Percentiles rank a stretch among this genome's conserved stretches.
Evolutionary conservation across 129 eudicot species (phyloP).

Genomic region (Flaveria brownii): DNA sequence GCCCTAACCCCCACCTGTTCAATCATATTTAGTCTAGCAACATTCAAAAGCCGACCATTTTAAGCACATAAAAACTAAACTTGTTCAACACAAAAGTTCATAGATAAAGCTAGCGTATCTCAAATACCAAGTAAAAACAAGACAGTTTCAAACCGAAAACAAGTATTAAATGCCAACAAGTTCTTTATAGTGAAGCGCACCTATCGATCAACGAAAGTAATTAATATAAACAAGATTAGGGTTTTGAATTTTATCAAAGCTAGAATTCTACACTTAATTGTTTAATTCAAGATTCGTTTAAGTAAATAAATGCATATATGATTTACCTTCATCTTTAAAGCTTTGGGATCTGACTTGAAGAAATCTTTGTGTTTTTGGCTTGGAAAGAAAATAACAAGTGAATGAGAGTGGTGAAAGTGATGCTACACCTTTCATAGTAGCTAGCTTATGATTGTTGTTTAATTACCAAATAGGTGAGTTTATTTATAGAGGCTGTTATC

Average conservation of each 20-base stretch:
- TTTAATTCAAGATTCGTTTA: neutral
- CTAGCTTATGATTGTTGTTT: neutral
- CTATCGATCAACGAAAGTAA: neutral
- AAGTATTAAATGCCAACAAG: neutral
- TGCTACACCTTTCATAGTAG: slow-evolving; percentile 2
- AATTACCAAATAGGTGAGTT: slow-evolving; percentile 1
- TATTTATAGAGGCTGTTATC: slow-evolving; percentile 28
- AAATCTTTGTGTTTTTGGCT: slow-evolving; percentile 32
- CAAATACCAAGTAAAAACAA: neutral
- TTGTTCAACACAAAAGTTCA: neutral
- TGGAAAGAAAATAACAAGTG: slow-evolving; percentile 20
- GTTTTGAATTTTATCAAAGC: neutral
- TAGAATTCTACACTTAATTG: neutral
- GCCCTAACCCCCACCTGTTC: no score
- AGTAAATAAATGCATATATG: neutral
- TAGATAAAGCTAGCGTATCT: neutral
- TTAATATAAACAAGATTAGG: slow-evolving; percentile 2
- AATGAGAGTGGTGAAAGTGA: slow-evolving; percentile 16
- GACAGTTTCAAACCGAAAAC: neutral
- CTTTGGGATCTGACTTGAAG: slow-evolving; percentile 44
- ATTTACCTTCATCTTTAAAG: slow-evolving; percentile 40
- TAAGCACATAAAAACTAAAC: neutral
- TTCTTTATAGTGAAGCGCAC: neutral
- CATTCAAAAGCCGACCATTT: neutral
- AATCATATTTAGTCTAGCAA: neutral